Percentiles rank a stretch among this genome's conserved stretches.
phyloP scores from a whole-genome alignment of 495 filamentous ascomycete genomes.

The Amniculicola lignicola region DNA sequence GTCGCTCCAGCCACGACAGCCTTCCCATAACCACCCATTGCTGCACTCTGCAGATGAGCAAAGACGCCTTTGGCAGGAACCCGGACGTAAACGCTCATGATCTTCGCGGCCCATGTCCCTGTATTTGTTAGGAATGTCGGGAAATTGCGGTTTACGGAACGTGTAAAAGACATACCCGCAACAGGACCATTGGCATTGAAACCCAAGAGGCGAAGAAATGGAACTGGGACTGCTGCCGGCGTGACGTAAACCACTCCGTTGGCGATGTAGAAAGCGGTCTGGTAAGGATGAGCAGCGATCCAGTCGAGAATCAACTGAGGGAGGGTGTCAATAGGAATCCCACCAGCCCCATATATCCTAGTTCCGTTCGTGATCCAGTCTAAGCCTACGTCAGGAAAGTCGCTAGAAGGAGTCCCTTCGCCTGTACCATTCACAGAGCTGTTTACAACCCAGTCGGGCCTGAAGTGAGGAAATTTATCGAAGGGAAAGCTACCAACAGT shows the following conservation, averaged over 20 bases:
- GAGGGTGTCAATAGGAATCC: constrained; percentile 4
- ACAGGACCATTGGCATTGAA: constrained; percentile 11
- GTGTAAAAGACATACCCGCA: constrained; percentile 6
- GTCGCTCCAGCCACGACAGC: constrained; percentile 4
- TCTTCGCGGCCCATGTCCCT: no score
- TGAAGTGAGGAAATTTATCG: no score
- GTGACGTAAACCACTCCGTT: constrained; percentile 16
- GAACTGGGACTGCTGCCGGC: constrained; percentile 5
- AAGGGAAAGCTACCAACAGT: no score
- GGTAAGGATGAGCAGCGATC: constrained; percentile 14
- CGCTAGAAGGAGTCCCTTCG: no score
- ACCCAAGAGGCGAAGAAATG: constrained; percentile 4
- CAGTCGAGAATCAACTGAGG: background rate
- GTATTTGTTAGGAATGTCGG: no score
- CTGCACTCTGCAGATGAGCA: constrained; percentile 21
- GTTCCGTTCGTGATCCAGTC: no score
- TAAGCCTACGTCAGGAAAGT: no score
- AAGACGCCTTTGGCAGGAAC: constrained; percentile 1
- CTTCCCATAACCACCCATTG: constrained; percentile 20
- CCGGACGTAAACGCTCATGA: background rate
- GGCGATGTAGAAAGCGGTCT: constrained; percentile 15
- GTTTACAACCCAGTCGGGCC: no score
- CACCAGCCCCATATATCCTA: no score
- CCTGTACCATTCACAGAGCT: no score
- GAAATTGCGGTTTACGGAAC: background rate